phyloP scores from a whole-genome alignment of 2,329 filamentous ascomycete species.

The Phialophora macrospora region DNA sequence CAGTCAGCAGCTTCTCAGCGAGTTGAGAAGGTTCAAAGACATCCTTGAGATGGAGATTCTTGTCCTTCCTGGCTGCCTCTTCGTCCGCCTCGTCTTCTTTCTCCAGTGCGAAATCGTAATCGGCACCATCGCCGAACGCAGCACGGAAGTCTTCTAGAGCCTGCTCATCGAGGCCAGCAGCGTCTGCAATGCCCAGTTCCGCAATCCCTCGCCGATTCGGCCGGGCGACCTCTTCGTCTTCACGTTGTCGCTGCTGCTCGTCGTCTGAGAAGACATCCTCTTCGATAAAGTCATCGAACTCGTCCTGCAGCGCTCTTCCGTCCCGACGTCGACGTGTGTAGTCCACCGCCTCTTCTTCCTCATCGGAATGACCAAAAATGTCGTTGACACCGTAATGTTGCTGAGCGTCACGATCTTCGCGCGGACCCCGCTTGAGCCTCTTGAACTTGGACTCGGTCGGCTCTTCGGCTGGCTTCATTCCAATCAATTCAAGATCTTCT shows the following conservation, averaged over 20 bases:
- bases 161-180: conserved; percentile 85
- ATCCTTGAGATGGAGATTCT: conserved; percentile 90
- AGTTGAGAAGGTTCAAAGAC: conserved; percentile 97
- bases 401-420: conserved; percentile 70
- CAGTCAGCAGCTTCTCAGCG: conserved; percentile 90
- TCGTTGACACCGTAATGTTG: conserved; percentile 77
- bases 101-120: conserved; percentile 93
- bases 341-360: conserved; percentile 65
- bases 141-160: conserved; percentile 94
- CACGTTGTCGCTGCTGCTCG: conserved; percentile 73
- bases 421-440: conserved; percentile 88
- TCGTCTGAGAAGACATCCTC: conserved; percentile 92
- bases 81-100: conserved; percentile 84
- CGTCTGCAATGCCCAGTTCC: conserved; percentile 73
- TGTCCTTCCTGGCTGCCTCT: conserved; percentile 75
- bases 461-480: conserved; percentile 66
- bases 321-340: conserved; percentile 47
- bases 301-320: conserved; percentile 70
- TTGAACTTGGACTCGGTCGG: conserved; percentile 81
- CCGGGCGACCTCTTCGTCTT: conserved; percentile 81
- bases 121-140: conserved; percentile 93
- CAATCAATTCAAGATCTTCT: conserved; percentile 94
- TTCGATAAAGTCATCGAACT: conserved; percentile 96
- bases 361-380: conserved; percentile 95
- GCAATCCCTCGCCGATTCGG: conserved; percentile 72